Evolutionary conservation across 176 grass and related monocot species (phyloP).

Genomic region (Eleusine coracana): DNA sequence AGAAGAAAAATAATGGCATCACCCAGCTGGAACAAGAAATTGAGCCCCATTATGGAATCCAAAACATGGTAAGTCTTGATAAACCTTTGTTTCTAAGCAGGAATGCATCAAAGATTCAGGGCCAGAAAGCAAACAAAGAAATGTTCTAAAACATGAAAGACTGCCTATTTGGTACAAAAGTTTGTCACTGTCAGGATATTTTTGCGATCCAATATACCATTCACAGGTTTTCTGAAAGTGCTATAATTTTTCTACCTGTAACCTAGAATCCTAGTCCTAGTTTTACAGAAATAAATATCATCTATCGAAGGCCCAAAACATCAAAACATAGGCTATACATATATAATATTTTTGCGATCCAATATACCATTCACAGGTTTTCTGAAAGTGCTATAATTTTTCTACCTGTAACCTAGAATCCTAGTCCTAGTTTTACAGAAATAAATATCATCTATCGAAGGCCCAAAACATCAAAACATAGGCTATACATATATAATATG

Average conservation of each 20-base stretch:
- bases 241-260: background rate
- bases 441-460: background rate
- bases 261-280: background rate
- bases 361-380: background rate
- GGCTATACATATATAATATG: background rate
- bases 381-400: background rate
- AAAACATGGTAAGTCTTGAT: constrained; percentile 13
- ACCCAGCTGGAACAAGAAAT: background rate
- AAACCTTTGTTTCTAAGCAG: background rate
- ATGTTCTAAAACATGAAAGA: background rate
- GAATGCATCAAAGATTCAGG: background rate
- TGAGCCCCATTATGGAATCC: background rate
- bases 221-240: background rate
- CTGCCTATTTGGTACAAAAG: background rate
- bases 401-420: background rate
- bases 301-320: background rate
- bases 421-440: background rate
- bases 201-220: background rate
- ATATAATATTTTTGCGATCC: background rate
- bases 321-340: constrained; percentile 4
- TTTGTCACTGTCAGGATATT: background rate
- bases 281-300: background rate
- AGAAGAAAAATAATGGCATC: background rate
- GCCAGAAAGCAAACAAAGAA: background rate
- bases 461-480: constrained; percentile 15